Base-by-base conservation (phyloP, 2,329 filamentous ascomycete genomes). In the Beauveria sp. region DNA sequence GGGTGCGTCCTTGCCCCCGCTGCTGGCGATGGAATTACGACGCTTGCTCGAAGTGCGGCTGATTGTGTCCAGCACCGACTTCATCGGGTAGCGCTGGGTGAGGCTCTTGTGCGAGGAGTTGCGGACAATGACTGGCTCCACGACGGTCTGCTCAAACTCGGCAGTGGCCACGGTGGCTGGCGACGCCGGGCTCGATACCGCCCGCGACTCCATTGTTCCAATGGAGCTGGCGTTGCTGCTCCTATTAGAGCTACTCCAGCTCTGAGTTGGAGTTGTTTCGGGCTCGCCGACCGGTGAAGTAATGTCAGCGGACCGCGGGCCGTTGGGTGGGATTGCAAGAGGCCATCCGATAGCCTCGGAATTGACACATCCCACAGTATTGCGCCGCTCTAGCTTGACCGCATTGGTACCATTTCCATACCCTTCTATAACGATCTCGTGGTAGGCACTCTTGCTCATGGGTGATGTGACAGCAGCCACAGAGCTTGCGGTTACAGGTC, bases 391-490 rank as follows among this genome's bases (percentile, higher is more conserved):
- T 6, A 72, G 49, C 24, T 64, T 71, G 4, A 76, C 74, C 1
- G 71, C 66, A 42, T 80, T 80, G 2, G 77, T 81, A 1, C 80
- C 80, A 54, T 84, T 83, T 10, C 81, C 82, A 62, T 84, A 83
- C 0, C 80, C 80, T 5, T 78, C 75, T 7, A 83, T 75, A 0
- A 83, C 71, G 31, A 83, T 83, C 66, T 85, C 82, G 59, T 80
- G 78, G 62, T 79, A 78, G 0, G 69, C 65, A 1, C 66, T 67
- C 50, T 64, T 70, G 38, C 62, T 51, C 22, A 66, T 64, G 24
- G 65, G 20, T 1, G 67, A 59, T 0, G 65, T 62, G 12, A 66
- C 65, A 0, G 68, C 62, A 2, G 67, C 63, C 0, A 66, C 65
- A 3, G 66, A 65, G 5, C 67, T 64, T 60, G 67, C 69, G 18